Percentiles rank a stretch among this genome's conserved stretches.
These are phyloP conservation scores for Xerocomus potaroensis DNA, from an alignment of 768 basidiomycete genomes.

Conservation along the genomic window DNA sequence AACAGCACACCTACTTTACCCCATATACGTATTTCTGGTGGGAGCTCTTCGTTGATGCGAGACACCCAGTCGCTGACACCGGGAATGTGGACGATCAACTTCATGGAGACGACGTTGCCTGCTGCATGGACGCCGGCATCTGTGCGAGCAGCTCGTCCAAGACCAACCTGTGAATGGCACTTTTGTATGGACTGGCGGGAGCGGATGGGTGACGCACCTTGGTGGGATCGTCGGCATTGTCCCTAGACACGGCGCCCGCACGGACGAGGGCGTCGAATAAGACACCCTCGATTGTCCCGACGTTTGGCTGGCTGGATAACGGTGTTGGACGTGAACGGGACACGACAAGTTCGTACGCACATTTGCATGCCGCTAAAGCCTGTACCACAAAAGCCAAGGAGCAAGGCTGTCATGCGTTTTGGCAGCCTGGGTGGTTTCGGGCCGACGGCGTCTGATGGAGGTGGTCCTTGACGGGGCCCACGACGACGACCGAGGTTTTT, in stretches of 20 bases:
- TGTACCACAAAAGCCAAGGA: slow-evolving; percentile 89
- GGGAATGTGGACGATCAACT: slow-evolving; percentile 78
- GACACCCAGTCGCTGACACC: slow-evolving; percentile 65
- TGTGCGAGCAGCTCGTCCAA: slow-evolving; percentile 88
- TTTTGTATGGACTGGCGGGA: background rate
- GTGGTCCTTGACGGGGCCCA: slow-evolving; percentile 39
- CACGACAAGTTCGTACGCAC: slow-evolving; percentile 44
- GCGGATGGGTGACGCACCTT: slow-evolving; percentile 52
- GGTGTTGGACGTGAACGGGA: background rate
- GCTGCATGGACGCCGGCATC: slow-evolving; percentile 98
- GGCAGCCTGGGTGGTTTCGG: slow-evolving; percentile 59
- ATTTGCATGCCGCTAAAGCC: slow-evolving; percentile 96
- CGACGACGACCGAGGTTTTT: slow-evolving; percentile 39
- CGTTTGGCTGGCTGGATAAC: slow-evolving; percentile 50
- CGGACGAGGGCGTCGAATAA: slow-evolving; percentile 85
- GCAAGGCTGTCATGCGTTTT: slow-evolving; percentile 78
- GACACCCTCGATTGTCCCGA: slow-evolving; percentile 83
- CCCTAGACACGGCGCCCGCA: slow-evolving; percentile 89
- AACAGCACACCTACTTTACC: slow-evolving; percentile 54
- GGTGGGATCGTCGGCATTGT: slow-evolving; percentile 86
- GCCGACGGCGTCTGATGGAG: slow-evolving; percentile 23
- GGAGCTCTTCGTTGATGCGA: slow-evolving; percentile 82
- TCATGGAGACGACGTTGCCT: slow-evolving; percentile 88
- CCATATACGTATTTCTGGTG: slow-evolving; percentile 92
- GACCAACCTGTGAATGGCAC: slow-evolving; percentile 54